These are phyloP conservation scores for Inosperma sp. DNA, from an alignment of 768 basidiomycete genomes.

Conservation along the genomic window DNA sequence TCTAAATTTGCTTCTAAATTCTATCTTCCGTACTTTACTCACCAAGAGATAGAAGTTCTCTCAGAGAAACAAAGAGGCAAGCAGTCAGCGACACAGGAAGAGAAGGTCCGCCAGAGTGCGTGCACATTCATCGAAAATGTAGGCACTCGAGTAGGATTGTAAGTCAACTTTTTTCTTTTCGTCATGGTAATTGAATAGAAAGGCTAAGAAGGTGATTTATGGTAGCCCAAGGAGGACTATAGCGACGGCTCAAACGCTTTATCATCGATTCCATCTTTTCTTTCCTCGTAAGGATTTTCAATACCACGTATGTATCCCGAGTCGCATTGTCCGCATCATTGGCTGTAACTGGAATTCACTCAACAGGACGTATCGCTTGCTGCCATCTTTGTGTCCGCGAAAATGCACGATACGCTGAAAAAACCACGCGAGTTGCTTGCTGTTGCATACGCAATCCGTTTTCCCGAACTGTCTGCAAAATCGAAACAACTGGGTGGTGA, in stretches of 20 bases:
- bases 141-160: constrained; percentile 90
- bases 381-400: constrained; percentile 87
- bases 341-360: neutral
- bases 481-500: constrained; percentile 80
- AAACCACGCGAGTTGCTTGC: constrained; percentile 93
- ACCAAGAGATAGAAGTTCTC: constrained; percentile 68
- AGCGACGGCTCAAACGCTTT: constrained; percentile 89
- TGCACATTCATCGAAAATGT: constrained; percentile 86
- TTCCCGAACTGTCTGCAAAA: constrained; percentile 84
- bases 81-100: constrained; percentile 73
- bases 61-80: constrained; percentile 87
- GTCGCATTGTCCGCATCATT: neutral
- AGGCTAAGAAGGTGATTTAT: no score
- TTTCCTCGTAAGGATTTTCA: constrained; percentile 90
- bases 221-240: constrained; percentile 91
- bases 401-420: constrained; percentile 98
- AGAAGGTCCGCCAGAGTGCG: constrained; percentile 76
- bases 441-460: constrained; percentile 79
- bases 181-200: neutral
- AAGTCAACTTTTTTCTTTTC: constrained; percentile 30
- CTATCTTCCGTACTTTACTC: constrained; percentile 85
- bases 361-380: constrained; percentile 83
- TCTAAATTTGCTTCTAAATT: constrained; percentile 62
- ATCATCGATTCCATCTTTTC: constrained; percentile 95
- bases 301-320: constrained; percentile 49